Evolutionary conservation across 1,139 yeast genomes (phyloP).

Genomic region (Pichia sp.): DNA sequence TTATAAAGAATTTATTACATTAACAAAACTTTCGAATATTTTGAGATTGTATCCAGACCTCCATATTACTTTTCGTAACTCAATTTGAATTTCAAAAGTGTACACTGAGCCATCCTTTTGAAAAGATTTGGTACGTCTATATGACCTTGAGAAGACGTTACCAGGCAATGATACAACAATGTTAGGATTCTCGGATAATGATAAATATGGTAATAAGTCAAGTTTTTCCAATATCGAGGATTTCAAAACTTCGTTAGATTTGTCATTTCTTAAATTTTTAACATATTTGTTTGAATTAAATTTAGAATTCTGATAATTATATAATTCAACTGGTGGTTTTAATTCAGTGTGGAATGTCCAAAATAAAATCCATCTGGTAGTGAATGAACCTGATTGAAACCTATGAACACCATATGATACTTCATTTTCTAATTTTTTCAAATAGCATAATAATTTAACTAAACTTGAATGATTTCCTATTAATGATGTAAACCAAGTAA

Average conservation of each 20-base stretch:
- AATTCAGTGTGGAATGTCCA: constrained; percentile 30
- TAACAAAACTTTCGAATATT: constrained; percentile 27
- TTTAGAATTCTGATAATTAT: constrained; percentile 8
- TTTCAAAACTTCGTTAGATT: not conserved
- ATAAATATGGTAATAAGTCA: constrained; percentile 6
- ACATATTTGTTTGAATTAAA: not conserved
- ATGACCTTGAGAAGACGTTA: constrained; percentile 23
- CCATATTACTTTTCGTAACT: constrained; percentile 15
- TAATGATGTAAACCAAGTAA: constrained; percentile 36
- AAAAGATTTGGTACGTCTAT: constrained; percentile 14
- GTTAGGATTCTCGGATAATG: not conserved
- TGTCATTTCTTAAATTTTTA: not conserved
- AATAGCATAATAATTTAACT: constrained; percentile 13
- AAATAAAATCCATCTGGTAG: constrained; percentile 38
- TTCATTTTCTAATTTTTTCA: constrained; percentile 17
- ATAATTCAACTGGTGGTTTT: constrained; percentile 16
- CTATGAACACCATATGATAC: constrained; percentile 29
- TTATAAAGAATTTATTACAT: constrained; percentile 32
- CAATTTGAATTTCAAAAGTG: constrained; percentile 2
- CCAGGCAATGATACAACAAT: constrained; percentile 11
- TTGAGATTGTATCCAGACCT: constrained; percentile 21
- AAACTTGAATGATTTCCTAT: constrained; percentile 34
- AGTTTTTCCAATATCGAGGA: not conserved
- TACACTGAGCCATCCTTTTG: constrained; percentile 6
- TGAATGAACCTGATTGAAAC: constrained; percentile 28